Conservation (phyloP, 1,139 yeast species). For the Blastobotrys ciferrii region DNA sequence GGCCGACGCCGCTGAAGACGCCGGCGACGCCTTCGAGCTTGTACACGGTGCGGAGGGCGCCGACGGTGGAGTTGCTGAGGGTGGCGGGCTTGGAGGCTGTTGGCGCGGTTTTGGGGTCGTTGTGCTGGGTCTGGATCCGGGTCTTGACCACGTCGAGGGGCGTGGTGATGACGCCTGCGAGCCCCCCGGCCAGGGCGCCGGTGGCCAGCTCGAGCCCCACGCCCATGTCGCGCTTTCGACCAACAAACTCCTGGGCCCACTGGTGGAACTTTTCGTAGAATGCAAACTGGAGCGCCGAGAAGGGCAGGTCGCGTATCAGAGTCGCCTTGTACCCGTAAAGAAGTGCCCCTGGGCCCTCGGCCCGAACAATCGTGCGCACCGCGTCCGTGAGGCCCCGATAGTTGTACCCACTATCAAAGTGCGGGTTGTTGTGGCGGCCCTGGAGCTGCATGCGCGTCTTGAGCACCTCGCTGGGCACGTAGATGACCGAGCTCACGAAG, state of each 20-base stretch:
- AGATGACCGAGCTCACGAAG: conserved; percentile 81
- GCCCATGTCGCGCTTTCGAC: conserved; percentile 38
- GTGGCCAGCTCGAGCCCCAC: conserved; percentile 71
- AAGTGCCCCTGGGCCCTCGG: conserved; percentile 74
- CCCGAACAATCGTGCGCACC: conserved; percentile 53
- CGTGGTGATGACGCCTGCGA: conserved; percentile 82
- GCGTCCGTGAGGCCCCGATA: conserved; percentile 71
- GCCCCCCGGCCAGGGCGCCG: conserved; percentile 96
- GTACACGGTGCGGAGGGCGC: conserved; percentile 66
- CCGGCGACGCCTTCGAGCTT: conserved; percentile 75
- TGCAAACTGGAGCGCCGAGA: conserved; percentile 93
- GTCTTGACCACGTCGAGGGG: conserved; percentile 94
- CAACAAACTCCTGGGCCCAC: conserved; percentile 36
- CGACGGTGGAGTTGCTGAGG: conserved; percentile 50
- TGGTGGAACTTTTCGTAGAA: conserved; percentile 76
- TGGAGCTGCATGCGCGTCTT: conserved; percentile 91
- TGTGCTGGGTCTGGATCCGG: conserved; percentile 73
- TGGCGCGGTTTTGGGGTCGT: conserved; percentile 13
- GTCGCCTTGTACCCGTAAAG: conserved; percentile 95
- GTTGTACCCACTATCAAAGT: conserved; percentile 81
- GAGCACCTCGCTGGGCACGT: conserved; percentile 96
- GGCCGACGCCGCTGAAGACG: conserved; percentile 91
- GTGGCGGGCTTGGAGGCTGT: conserved; percentile 17
- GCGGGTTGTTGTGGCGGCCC: conserved; percentile 79
- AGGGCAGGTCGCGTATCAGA: conserved; percentile 84